These are phyloP conservation scores for Tolypocladium inflatum DNA, from an alignment of 2,329 filamentous ascomycete genomes.

Conservation along the genomic window DNA sequence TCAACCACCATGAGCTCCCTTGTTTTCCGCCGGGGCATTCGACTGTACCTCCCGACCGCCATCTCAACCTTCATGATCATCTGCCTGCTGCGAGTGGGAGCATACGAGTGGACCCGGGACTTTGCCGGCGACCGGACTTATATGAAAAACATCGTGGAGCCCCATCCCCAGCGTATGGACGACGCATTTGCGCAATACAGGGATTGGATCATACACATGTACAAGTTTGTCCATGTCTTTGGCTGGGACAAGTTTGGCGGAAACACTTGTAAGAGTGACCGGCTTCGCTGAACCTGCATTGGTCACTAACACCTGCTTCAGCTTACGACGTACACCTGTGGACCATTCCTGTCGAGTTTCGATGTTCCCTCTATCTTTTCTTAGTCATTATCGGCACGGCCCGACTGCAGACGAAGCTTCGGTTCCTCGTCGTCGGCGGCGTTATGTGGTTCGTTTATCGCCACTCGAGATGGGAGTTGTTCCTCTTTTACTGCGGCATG, in stretches of 20 bases:
- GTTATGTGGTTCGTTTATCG: constrained; percentile 35
- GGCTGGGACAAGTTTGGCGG: constrained; percentile 38
- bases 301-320: constrained; percentile 10
- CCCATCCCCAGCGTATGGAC: constrained; percentile 30
- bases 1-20: constrained; percentile 37
- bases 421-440: constrained; percentile 30
- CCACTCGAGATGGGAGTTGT: constrained; percentile 43
- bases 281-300: neutral
- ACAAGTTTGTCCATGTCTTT: constrained; percentile 40
- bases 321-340: constrained; percentile 50
- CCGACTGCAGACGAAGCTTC: constrained; percentile 29
- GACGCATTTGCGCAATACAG: constrained; percentile 28
- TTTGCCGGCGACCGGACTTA: constrained; percentile 33
- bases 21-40: constrained; percentile 40
- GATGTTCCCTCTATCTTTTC: constrained; percentile 49
- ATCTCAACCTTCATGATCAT: constrained; percentile 40
- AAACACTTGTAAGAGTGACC: constrained; percentile 25
- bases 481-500: constrained; percentile 46
- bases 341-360: constrained; percentile 54
- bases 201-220: constrained; percentile 39
- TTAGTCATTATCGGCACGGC: constrained; percentile 40
- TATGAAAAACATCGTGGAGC: constrained; percentile 39
- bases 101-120: constrained; percentile 37
- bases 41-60: constrained; percentile 41
- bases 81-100: constrained; percentile 32